These are phyloP conservation scores for Aureobasidium uvarum DNA, from an alignment of 2,329 filamentous ascomycete genomes.

Conservation along the genomic window DNA sequence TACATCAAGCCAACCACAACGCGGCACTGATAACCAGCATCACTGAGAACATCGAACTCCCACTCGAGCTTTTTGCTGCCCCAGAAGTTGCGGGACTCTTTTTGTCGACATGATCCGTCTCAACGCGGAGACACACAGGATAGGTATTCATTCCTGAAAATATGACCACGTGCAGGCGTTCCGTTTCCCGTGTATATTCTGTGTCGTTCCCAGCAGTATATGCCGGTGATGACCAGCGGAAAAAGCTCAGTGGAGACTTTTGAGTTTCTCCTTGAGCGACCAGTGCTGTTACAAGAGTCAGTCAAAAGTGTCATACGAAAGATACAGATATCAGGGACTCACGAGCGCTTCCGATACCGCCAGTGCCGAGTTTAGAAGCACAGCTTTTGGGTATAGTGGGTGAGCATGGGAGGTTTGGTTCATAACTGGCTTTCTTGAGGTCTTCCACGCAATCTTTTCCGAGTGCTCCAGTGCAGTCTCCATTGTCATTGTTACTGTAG, in stretches of 20 bases:
- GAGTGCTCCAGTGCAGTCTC: not conserved
- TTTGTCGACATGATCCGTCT: not conserved
- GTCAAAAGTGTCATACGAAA: not conserved
- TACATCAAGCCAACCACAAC: not conserved
- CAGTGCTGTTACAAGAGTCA: not conserved
- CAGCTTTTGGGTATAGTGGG: not conserved
- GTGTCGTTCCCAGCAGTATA: not conserved
- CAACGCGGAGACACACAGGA: constrained; percentile 8
- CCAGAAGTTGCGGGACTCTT: constrained; percentile 9
- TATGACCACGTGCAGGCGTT: not conserved
- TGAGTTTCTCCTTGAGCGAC: not conserved
- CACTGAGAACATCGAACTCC: not conserved
- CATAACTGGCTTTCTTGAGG: not conserved
- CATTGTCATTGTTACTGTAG: not conserved
- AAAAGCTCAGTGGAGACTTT: not conserved
- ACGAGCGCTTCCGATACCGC: not conserved
- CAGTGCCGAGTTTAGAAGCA: not conserved
- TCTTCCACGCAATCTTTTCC: constrained; percentile 7
- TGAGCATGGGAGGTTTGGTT: not conserved
- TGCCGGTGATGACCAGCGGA: not conserved
- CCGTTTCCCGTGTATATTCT: not conserved
- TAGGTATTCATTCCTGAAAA: not conserved
- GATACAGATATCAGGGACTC: not conserved
- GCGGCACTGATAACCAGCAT: not conserved
- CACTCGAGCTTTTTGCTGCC: not conserved